Conservation (phyloP, 192 early-diverging fungal species). For the Rhizophagus clarus region DNA sequence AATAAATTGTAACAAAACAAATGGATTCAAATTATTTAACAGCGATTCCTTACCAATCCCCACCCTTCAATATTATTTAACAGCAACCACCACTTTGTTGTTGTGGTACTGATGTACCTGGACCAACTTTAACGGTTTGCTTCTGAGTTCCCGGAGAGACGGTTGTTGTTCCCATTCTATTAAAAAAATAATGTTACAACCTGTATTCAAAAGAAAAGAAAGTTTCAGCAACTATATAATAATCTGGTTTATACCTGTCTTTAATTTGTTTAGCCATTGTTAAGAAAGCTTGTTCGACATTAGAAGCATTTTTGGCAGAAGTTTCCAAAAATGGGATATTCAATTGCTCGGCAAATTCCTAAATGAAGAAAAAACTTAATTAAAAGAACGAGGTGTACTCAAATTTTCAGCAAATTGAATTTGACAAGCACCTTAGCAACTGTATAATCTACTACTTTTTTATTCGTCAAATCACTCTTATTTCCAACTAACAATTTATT, state of each 20-base stretch:
- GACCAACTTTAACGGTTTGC: slow-evolving; percentile 55
- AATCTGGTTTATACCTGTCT: slow-evolving; percentile 61
- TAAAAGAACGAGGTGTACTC: background rate
- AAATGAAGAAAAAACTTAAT: background rate
- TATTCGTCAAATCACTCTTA: slow-evolving; percentile 94
- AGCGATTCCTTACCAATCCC: background rate
- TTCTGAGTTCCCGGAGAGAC: slow-evolving; percentile 47
- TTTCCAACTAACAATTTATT: slow-evolving; percentile 99
- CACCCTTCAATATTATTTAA: slow-evolving; percentile 15
- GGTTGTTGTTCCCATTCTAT: slow-evolving; percentile 59
- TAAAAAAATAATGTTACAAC: background rate
- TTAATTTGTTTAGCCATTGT: slow-evolving; percentile 99
- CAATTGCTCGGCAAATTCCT: slow-evolving; percentile 92
- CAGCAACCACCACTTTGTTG: slow-evolving; percentile 56
- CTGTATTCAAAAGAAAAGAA: background rate
- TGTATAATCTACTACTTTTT: slow-evolving; percentile 80
- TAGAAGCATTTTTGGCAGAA: slow-evolving; percentile 94
- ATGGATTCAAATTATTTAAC: background rate
- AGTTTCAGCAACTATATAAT: too few relatives aligned
- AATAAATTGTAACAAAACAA: background rate
- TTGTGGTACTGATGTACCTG: slow-evolving; percentile 51
- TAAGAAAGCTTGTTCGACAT: slow-evolving; percentile 99
- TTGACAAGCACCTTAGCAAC: slow-evolving; percentile 60
- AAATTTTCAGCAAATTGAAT: background rate
- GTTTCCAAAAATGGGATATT: slow-evolving; percentile 96